A percentile compares a stretch with the other conserved stretches of the same genome.
Evolutionary conservation across 1,139 yeast species (phyloP).

Genomic region (Tardiomyces depauwii): DNA sequence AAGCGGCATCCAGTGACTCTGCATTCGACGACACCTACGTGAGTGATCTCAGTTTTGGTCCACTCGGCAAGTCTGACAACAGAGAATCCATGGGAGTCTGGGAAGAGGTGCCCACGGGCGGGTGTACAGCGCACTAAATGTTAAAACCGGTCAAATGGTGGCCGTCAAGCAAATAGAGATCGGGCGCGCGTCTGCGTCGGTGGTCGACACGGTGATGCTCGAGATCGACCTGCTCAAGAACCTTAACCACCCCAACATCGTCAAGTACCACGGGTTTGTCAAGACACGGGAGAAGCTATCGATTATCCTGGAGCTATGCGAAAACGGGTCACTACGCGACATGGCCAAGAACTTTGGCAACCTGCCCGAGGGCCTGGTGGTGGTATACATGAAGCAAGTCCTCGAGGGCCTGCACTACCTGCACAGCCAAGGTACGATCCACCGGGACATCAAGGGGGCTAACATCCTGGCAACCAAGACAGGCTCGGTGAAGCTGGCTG

Average conservation of each 20-base stretch:
- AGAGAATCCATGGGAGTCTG: constrained; percentile 17
- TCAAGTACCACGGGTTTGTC: constrained; percentile 81
- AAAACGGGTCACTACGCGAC: constrained; percentile 74
- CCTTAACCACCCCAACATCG: constrained; percentile 84
- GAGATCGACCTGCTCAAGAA: constrained; percentile 43
- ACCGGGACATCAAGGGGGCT: constrained; percentile 72
- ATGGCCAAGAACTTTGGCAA: constrained; percentile 44
- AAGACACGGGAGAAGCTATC: constrained; percentile 55
- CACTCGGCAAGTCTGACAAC: not conserved
- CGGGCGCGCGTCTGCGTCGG: constrained; percentile 26
- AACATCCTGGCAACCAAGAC: constrained; percentile 52
- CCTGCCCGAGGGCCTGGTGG: constrained; percentile 49
- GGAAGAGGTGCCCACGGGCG: constrained; percentile 78
- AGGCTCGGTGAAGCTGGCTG: constrained; percentile 59
- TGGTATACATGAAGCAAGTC: constrained; percentile 56
- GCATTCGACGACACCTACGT: not conserved
- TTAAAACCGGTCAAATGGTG: constrained; percentile 53
- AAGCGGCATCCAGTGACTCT: not conserved
- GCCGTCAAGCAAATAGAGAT: constrained; percentile 79
- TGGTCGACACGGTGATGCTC: constrained; percentile 27
- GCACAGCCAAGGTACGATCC: constrained; percentile 64
- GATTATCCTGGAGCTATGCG: constrained; percentile 72
- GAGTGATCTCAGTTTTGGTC: not conserved
- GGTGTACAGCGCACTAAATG: constrained; percentile 59
- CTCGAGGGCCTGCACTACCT: constrained; percentile 59